Conservation (phyloP, 2,329 filamentous ascomycete species). For the Trichoderma sp. region DNA sequence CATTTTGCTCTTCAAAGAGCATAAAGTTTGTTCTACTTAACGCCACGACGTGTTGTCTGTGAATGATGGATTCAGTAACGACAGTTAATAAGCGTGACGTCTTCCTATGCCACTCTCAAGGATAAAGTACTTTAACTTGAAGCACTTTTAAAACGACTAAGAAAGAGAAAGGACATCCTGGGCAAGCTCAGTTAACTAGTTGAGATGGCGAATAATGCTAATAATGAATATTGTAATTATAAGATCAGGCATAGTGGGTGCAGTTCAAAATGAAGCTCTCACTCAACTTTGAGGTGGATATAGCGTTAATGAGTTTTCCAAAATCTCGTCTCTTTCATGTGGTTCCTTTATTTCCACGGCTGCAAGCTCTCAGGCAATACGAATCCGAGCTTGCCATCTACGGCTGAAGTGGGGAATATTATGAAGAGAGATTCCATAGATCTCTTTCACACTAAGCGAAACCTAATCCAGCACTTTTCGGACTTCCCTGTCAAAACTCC, state of each 20-base stretch:
- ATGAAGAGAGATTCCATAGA: not conserved
- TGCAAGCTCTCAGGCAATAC: not conserved
- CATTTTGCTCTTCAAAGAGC: not conserved
- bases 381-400: not conserved
- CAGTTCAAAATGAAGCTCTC: not conserved
- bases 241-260: accelerated
- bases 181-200: too few species aligned
- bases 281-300: too few species aligned
- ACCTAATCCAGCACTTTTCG: not conserved
- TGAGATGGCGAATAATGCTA: too few species aligned
- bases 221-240: not conserved
- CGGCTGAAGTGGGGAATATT: not conserved
- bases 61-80: not conserved
- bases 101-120: not conserved
- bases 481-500: not conserved
- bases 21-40: not conserved
- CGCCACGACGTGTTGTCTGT: not conserved
- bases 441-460: not conserved
- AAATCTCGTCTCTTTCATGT: not conserved
- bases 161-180: too few species aligned
- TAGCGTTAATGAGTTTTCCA: not conserved
- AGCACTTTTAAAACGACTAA: not conserved
- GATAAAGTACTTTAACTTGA: not conserved
- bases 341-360: accelerated
- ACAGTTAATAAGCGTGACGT: not conserved